phyloP scores from a whole-genome alignment of 305 asterid species.

The Withania somnifera region DNA sequence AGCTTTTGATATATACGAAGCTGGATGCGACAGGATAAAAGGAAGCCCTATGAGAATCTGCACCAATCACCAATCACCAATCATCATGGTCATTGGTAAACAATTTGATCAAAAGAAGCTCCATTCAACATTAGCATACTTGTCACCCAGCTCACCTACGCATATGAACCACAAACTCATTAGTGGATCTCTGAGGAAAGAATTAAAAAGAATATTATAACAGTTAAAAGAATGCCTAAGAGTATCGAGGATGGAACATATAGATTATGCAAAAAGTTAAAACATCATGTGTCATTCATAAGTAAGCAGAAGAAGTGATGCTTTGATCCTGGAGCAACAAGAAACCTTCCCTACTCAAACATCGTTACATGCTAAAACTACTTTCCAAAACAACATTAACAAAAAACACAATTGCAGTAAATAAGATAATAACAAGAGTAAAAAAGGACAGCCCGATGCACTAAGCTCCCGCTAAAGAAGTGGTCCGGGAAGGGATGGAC shows the following conservation, averaged over 20 bases:
- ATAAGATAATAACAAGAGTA: neutral
- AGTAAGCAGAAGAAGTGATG: neutral
- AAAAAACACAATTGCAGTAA: neutral
- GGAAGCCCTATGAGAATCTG: conserved; percentile 81
- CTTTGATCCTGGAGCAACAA: neutral
- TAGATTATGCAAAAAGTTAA: neutral
- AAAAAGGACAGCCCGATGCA: too few species aligned
- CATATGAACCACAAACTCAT: neutral
- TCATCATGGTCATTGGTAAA: conserved; percentile 15
- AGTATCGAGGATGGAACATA: neutral
- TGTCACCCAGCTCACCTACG: conserved; percentile 13
- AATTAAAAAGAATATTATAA: neutral
- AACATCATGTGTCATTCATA: neutral
- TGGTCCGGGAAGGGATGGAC: too few species aligned
- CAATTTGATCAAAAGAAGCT: conserved; percentile 16
- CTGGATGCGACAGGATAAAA: conserved; percentile 58
- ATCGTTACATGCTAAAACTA: neutral
- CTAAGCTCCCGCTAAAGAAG: too few species aligned
- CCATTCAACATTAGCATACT: neutral
- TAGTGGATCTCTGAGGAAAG: neutral
- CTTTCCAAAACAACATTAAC: neutral
- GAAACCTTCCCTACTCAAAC: neutral
- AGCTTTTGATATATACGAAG: conserved; percentile 68
- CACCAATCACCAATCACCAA: conserved; percentile 37
- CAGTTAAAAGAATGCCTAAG: neutral